Percentiles rank a stretch among this genome's conserved stretches.
phyloP scores from a whole-genome alignment of 83 land plant genomes.

The Diphasiastrum complanatum region DNA sequence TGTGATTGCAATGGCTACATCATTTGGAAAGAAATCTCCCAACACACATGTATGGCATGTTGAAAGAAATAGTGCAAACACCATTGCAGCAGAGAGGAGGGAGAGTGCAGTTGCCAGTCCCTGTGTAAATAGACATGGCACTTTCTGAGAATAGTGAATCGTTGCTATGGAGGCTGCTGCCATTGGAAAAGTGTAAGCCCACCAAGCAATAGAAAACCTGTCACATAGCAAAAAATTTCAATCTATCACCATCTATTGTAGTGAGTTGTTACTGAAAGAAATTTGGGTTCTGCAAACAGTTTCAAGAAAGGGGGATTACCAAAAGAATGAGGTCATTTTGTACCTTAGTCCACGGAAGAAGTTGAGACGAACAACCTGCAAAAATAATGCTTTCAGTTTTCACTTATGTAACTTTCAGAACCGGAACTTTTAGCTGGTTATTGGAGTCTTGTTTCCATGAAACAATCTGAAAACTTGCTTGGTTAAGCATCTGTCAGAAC shows the following conservation, averaged over 20 bases:
- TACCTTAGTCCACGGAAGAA: slow-evolving; percentile 72
- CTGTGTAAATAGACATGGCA: slow-evolving; percentile 40
- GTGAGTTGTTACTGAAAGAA: no score
- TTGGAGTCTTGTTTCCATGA: no score
- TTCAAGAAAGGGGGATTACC: no score
- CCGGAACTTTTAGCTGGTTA: not conserved
- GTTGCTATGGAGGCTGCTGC: slow-evolving; percentile 68
- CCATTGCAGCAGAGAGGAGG: slow-evolving; percentile 40
- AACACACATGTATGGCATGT: slow-evolving; percentile 22
- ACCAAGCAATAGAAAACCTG: slow-evolving; percentile 96
- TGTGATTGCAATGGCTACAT: slow-evolving; percentile 43
- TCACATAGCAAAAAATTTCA: no score
- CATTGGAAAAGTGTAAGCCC: slow-evolving; percentile 96
- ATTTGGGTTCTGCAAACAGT: no score
- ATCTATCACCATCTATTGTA: no score
- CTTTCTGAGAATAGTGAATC: slow-evolving; percentile 62
- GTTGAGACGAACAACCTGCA: slow-evolving; percentile 55
- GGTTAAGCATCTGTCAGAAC: no score
- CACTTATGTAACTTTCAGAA: no score
- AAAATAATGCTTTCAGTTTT: no score
- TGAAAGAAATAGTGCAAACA: slow-evolving; percentile 14
- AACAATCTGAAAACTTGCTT: no score
- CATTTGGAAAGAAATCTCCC: slow-evolving; percentile 34
- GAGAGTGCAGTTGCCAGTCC: slow-evolving; percentile 54
- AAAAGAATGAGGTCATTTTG: not conserved